phyloP scores from a whole-genome alignment of 352 stramenopile genomes.

The Globisporangium rhizosaccharum region DNA sequence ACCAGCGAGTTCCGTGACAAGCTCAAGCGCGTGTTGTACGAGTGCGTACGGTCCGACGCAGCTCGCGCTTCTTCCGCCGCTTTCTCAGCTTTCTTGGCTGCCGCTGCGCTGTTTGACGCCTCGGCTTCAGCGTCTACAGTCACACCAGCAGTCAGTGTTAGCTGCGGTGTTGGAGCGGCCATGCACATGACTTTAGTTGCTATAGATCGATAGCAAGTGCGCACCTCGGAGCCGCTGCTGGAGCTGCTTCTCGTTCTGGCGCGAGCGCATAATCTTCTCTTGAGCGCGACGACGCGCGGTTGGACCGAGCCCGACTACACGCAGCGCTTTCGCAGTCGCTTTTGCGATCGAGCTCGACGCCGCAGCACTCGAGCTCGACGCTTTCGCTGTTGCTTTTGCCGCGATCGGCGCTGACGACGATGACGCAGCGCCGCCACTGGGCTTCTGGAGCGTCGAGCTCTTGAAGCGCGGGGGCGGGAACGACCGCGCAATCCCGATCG shows the following conservation, averaged over 20 bases:
- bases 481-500: background rate
- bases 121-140: conserved; percentile 1
- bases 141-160: background rate
- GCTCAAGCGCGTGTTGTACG: conserved; percentile 24
- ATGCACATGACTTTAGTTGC: no score
- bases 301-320: conserved; percentile 18
- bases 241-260: conserved; percentile 5
- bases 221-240: conserved; percentile 6
- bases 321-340: conserved; percentile 17
- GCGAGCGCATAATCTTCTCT: conserved; percentile 16
- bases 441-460: conserved; percentile 3
- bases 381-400: background rate
- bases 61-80: conserved; percentile 17
- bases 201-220: background rate
- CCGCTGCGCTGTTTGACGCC: background rate
- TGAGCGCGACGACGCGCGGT: conserved; percentile 20
- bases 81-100: conserved; percentile 12
- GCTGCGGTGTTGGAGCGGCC: no score
- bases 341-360: background rate
- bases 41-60: conserved; percentile 28
- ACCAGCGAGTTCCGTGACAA: conserved; percentile 32
- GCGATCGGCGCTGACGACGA: background rate
- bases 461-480: conserved; percentile 9
- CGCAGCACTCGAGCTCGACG: conserved; percentile 1
- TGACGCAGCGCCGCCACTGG: background rate